A percentile compares a stretch with the other conserved stretches of the same genome.
Conservation (phyloP, 768 basidiomycete genomes). For the Harrya chromipes region DNA sequence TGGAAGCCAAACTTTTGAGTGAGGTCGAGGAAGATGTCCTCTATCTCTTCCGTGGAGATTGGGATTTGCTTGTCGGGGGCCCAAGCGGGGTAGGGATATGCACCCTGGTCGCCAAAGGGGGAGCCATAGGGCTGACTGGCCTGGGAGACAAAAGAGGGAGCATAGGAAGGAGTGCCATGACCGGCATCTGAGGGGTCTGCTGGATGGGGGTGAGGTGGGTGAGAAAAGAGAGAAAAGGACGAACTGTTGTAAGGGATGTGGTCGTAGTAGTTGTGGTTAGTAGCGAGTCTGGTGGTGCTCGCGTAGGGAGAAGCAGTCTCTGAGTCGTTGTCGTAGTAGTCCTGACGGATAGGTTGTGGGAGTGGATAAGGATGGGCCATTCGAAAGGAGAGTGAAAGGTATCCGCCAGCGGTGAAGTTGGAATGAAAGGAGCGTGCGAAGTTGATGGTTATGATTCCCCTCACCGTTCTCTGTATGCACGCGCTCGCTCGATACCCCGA, state of each 20-base stretch:
- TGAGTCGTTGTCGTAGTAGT: slow-evolving; percentile 47
- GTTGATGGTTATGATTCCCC: slow-evolving; percentile 6
- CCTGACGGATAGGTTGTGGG: slow-evolving; percentile 33
- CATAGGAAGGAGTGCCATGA: slow-evolving; percentile 43
- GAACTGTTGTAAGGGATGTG: slow-evolving; percentile 22
- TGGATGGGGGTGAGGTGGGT: slow-evolving; percentile 3
- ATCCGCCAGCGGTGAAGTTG: slow-evolving; percentile 32
- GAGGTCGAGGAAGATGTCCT: slow-evolving; percentile 97
- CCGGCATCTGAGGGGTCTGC: slow-evolving; percentile 31
- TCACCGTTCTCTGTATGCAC: slow-evolving; percentile 50
- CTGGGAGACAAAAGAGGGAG: slow-evolving; percentile 60
- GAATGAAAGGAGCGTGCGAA: too few relatives aligned
- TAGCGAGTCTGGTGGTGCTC: slow-evolving; percentile 56
- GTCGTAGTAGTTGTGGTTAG: slow-evolving; percentile 37
- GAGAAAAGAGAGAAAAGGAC: slow-evolving; percentile 1
- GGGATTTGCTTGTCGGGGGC: slow-evolving; percentile 89
- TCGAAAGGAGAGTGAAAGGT: slow-evolving; percentile 24
- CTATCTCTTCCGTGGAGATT: slow-evolving; percentile 96
- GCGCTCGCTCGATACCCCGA: slow-evolving; percentile 44
- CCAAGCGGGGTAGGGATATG: slow-evolving; percentile 94
- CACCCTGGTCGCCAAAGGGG: slow-evolving; percentile 54
- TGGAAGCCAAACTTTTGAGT: slow-evolving; percentile 99
- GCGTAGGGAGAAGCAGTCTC: slow-evolving; percentile 55
- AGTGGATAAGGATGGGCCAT: slow-evolving; percentile 31
- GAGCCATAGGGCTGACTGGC: slow-evolving; percentile 55